Evolutionary conservation across 202 grass and related monocot genomes (phyloP).

Genomic region (Dendrocalamus latiflorus): DNA sequence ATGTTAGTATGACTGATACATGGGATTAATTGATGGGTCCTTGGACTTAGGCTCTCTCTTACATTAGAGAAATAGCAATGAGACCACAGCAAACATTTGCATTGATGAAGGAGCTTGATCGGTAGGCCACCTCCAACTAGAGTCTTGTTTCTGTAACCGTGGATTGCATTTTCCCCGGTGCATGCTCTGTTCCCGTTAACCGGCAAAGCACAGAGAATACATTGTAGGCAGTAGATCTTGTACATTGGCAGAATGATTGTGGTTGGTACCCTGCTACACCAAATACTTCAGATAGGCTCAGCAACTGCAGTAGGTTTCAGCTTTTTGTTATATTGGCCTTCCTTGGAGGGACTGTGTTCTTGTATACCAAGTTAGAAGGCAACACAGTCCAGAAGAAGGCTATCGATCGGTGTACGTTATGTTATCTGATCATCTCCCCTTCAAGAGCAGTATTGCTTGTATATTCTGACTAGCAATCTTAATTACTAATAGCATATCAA

Average conservation of each 20-base stretch:
- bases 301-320: background rate
- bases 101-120: slow-evolving; percentile 4
- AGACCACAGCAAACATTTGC: background rate
- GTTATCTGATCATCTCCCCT: background rate
- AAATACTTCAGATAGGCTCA: slow-evolving; percentile 28
- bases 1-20: slow-evolving; percentile 56
- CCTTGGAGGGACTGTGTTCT: slow-evolving; percentile 4
- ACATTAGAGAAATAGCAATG: slow-evolving; percentile 23
- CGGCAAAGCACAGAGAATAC: slow-evolving; percentile 20
- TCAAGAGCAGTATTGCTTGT: slow-evolving; percentile 18
- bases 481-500: slow-evolving; percentile 7
- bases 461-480: slow-evolving; percentile 17
- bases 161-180: background rate
- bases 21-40: slow-evolving; percentile 55
- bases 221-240: slow-evolving; percentile 37
- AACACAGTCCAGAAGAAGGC: too few species aligned
- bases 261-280: slow-evolving; percentile 8
- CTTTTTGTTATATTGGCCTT: slow-evolving; percentile 1
- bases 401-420: background rate
- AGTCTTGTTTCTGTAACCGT: background rate
- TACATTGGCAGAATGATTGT: slow-evolving; percentile 36
- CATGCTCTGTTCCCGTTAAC: background rate
- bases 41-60: background rate
- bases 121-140: background rate
- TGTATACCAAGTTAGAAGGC: slow-evolving; percentile 23